Evolutionary conservation across 2,329 filamentous ascomycete genomes (phyloP), one percentile per base, ranked within the genome.

Genomic region (Chaetomiaceae sp.): DNA sequence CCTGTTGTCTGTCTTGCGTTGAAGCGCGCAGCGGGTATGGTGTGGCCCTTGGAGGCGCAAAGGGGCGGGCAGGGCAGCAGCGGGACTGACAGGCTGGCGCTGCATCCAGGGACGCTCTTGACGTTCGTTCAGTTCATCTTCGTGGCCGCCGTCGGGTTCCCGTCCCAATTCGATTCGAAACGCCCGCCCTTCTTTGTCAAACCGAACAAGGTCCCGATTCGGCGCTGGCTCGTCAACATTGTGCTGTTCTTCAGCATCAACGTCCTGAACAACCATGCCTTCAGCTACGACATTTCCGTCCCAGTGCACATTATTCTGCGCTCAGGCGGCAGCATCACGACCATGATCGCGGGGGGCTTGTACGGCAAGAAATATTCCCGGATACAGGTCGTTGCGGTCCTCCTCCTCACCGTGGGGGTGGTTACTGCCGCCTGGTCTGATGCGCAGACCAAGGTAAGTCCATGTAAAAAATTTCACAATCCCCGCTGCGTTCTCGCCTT

Each of bases 221-320:
- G 76, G 38, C 85, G 88, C 62, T 97, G 93, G 90, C 62, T 87
- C 40, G 73, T 91, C 60, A 96, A 95, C 62, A 95, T 95, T 34
- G 71, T 85, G 4, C 78, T 96, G 57, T 97, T 97, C 68, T 93
- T 95, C 64, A 78, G 79, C 52, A 93, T 98, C 68, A 98, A 97
- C 60, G 81, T 97, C 48, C 70, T 98, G 61, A 98, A 98, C 69
- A 98, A 98, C 60, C 91, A 91, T 73, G 93, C 91, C 6, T 98
- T 98, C 65, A 90, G 88, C 52, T 98, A 96, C 69, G 83, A 89
- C 58, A 97, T 98, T 47, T 95, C 89, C 6, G 88, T 98, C 0
- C 93, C 93, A 1, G 82, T 98, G 39, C 93, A 98, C 62, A 98
- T 98, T 58, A 97, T 98, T 56, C 74, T 98, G 24, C 81, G 93